These are phyloP conservation scores for Tricholoma sp. DNA, from an alignment of 768 basidiomycete species.

Conservation along the genomic window DNA sequence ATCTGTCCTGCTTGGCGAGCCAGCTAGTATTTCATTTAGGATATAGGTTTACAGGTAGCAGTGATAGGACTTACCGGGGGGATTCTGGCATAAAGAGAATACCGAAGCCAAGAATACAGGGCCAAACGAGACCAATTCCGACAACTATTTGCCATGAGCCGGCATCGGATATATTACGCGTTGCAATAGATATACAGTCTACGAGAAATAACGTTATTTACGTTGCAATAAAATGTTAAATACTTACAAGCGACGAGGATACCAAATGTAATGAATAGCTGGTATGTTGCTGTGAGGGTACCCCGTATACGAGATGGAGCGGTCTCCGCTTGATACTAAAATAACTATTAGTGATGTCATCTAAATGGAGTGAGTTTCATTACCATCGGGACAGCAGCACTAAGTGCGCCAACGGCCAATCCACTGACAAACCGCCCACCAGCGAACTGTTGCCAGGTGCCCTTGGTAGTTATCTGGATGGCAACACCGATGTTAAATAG, in stretches of 20 bases:
- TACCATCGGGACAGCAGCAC: slow-evolving; percentile 64
- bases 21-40: slow-evolving; percentile 30
- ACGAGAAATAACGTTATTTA: neutral
- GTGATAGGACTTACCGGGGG: slow-evolving; percentile 32
- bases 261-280: slow-evolving; percentile 67
- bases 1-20: slow-evolving; percentile 45
- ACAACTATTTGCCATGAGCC: slow-evolving; percentile 61
- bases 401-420: slow-evolving; percentile 62
- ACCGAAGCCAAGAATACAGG: slow-evolving; percentile 53
- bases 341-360: slow-evolving; percentile 1
- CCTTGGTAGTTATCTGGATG: slow-evolving; percentile 46
- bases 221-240: neutral
- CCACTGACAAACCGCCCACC: slow-evolving; percentile 64
- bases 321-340: slow-evolving; percentile 66
- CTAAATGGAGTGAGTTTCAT: slow-evolving; percentile 1
- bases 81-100: slow-evolving; percentile 71
- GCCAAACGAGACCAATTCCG: slow-evolving; percentile 59
- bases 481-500: slow-evolving; percentile 59
- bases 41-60: neutral
- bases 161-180: slow-evolving; percentile 40
- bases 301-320: slow-evolving; percentile 71
- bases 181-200: slow-evolving; percentile 70
- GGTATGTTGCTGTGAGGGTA: slow-evolving; percentile 56
- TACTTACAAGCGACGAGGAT: slow-evolving; percentile 59
- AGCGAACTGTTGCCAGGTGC: slow-evolving; percentile 62